Percentiles rank a stretch among this genome's conserved stretches.
These are phyloP conservation scores for Sphagnum tenellum DNA, from an alignment of 225 moss, liverwort and hornwort genomes.

Conservation along the genomic window DNA sequence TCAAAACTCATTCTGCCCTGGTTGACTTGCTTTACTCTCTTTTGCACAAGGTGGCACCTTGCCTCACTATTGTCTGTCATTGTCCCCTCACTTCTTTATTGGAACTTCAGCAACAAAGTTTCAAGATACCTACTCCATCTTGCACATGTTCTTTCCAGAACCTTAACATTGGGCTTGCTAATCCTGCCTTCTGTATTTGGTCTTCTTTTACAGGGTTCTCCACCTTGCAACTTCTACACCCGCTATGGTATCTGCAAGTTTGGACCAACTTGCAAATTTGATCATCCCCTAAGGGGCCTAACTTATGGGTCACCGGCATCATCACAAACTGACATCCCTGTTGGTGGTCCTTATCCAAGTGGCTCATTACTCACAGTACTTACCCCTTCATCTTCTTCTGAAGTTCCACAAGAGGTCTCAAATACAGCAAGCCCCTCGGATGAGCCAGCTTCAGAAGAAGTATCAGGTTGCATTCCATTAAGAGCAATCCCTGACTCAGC, in stretches of 20 bases:
- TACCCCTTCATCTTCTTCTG: slow-evolving; percentile 66
- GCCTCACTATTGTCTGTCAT: too few species aligned
- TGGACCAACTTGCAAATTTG: slow-evolving; percentile 98
- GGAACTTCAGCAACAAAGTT: not conserved
- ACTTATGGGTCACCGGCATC: slow-evolving; percentile 89
- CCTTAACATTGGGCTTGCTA: too few species aligned
- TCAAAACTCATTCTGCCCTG: slow-evolving; percentile 31
- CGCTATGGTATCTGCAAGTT: slow-evolving; percentile 97
- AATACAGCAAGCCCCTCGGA: slow-evolving; percentile 24
- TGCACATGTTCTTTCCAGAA: too few species aligned
- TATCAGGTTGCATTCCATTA: slow-evolving; percentile 42
- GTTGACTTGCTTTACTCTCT: slow-evolving; percentile 44
- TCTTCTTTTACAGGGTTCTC: slow-evolving; percentile 56
- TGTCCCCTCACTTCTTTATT: too few species aligned
- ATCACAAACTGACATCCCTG: slow-evolving; percentile 85
- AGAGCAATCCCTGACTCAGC: slow-evolving; percentile 51
- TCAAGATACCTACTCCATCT: too few species aligned
- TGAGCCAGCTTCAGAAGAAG: slow-evolving; percentile 57
- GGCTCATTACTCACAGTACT: slow-evolving; percentile 55
- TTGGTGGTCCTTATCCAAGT: slow-evolving; percentile 69
- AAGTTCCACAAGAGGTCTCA: slow-evolving; percentile 36
- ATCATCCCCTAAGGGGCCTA: slow-evolving; percentile 77
- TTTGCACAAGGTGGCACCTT: too few species aligned
- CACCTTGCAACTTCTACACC: slow-evolving; percentile 87
- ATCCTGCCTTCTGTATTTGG: not conserved